Evolutionary conservation across 768 basidiomycete genomes (phyloP), one percentile per base, ranked within the genome.

Genomic region (Suillus lakei): DNA sequence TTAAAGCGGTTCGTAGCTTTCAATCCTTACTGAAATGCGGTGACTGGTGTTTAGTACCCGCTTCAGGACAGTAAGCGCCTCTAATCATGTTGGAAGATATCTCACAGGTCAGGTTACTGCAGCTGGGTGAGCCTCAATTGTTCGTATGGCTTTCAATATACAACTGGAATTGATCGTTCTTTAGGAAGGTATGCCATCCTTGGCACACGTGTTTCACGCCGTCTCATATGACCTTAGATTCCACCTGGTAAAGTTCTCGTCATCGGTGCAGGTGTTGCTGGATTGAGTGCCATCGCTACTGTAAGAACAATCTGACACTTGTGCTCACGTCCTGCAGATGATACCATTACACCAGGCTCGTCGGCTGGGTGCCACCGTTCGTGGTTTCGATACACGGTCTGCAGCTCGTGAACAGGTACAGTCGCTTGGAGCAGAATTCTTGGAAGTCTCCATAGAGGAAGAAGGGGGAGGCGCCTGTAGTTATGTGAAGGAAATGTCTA

Each of bases 61-160:
- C 91, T 92, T 73, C 91, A 95, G 69, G 98, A 99, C 74, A 96
- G 96, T 78, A 98, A 98, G n/a, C n/a, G 94, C 94, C 36, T 92
- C 93, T 30, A 95, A 93, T 75, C 86, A 92, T 72, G 96, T 96
- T 71, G 93, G 93, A 71, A 83, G 94, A 69, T 95, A 93, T 79
- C 82, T 96, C 68, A 94, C 94, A 38, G 94, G 94, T 71, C 94
- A 96, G 76, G 92, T 93, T 62, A 96, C 94, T 6, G 94, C 94
- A 64, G 93, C 93, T 75, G 92, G 92, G 90, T 92, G 75, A 74
- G 89, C 82, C 18, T 54, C 44, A 28, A 34, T n/a, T 39, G 18
- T 41, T 59, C 9, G 46, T 46, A n/a, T 62, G 23, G 43, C 50
- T 55, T 71, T 41, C 16, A 26, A 54, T 44, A 36, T 61, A 48